Percentiles rank a stretch among this genome's conserved stretches.
Evolutionary conservation across 1,284 basidiomycete species (phyloP).

Genomic region (Pisolithus thermaeus): DNA sequence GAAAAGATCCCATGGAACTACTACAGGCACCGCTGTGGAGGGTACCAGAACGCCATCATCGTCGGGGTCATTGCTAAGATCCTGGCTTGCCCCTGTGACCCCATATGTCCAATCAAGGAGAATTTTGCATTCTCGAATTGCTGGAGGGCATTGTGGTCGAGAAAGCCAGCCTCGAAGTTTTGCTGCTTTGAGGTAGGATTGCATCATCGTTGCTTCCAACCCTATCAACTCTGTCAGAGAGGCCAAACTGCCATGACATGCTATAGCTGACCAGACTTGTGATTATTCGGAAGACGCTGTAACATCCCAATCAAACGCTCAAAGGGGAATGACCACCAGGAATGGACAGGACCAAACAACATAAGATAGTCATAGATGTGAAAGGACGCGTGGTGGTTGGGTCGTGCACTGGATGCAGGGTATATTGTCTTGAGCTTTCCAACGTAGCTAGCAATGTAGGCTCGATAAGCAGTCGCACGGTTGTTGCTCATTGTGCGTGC

Average conservation of each 20-base stretch:
- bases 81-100: no score
- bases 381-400: constrained; percentile 30
- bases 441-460: no score
- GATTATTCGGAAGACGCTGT: constrained; percentile 30
- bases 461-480: no score
- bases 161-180: constrained; percentile 6
- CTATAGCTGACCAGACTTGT: constrained; percentile 21
- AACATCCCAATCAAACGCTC: constrained; percentile 31
- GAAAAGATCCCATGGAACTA: not conserved
- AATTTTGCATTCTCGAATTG: constrained; percentile 10
- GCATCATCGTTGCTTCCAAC: constrained; percentile 15
- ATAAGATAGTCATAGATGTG: constrained; percentile 29
- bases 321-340: constrained; percentile 29
- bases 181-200: constrained; percentile 5
- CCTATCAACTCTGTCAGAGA: constrained; percentile 13
- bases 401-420: not conserved
- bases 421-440: no score
- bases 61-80: not conserved
- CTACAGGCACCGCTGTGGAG: not conserved
- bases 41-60: not conserved
- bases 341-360: constrained; percentile 32
- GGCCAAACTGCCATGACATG: not conserved
- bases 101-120: constrained; percentile 6
- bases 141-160: not conserved
- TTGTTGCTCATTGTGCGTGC: not conserved